Percentiles rank a stretch among this genome's conserved stretches.
Evolutionary conservation across 2,329 filamentous ascomycete genomes (phyloP).

Genomic region (Xylariales sp.): DNA sequence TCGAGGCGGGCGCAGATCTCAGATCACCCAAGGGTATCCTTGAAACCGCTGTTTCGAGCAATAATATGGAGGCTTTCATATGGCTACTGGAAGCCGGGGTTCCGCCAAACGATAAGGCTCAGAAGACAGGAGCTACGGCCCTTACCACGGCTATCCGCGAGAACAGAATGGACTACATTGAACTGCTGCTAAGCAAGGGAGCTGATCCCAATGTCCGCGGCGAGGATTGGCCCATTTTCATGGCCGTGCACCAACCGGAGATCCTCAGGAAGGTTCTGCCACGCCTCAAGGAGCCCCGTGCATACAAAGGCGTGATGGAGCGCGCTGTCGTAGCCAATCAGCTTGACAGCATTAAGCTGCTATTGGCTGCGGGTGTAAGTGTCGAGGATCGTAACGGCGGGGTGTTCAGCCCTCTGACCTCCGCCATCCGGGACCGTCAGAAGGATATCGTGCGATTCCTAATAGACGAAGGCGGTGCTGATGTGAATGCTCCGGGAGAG

Average conservation of each 20-base stretch:
- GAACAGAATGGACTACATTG: conserved; percentile 53
- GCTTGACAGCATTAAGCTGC: conserved; percentile 62
- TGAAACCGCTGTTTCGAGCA: conserved; percentile 58
- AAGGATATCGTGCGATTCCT: conserved; percentile 59
- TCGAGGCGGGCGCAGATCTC: conserved; percentile 57
- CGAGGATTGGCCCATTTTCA: conserved; percentile 66
- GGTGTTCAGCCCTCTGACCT: conserved; percentile 66
- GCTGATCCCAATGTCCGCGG: conserved; percentile 53
- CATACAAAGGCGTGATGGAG: conserved; percentile 64
- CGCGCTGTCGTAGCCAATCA: conserved; percentile 64
- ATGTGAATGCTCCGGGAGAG: conserved; percentile 64
- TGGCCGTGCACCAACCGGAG: conserved; percentile 59
- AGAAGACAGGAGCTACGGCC: conserved; percentile 52
- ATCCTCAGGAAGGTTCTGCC: conserved; percentile 57
- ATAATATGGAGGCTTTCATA: conserved; percentile 55
- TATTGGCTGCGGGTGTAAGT: conserved; percentile 59
- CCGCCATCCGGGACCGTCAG: conserved; percentile 59
- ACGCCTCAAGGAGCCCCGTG: conserved; percentile 51
- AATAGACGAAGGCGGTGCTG: conserved; percentile 48
- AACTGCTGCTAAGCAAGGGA: conserved; percentile 40
- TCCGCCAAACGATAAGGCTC: conserved; percentile 54
- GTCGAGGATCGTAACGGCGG: conserved; percentile 70
- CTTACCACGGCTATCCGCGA: conserved; percentile 63
- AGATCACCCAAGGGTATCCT: conserved; percentile 59
- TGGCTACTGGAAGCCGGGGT: conserved; percentile 59